Conservation (phyloP, 2,329 filamentous ascomycete genomes). For the Aureobasidium pullulans region DNA sequence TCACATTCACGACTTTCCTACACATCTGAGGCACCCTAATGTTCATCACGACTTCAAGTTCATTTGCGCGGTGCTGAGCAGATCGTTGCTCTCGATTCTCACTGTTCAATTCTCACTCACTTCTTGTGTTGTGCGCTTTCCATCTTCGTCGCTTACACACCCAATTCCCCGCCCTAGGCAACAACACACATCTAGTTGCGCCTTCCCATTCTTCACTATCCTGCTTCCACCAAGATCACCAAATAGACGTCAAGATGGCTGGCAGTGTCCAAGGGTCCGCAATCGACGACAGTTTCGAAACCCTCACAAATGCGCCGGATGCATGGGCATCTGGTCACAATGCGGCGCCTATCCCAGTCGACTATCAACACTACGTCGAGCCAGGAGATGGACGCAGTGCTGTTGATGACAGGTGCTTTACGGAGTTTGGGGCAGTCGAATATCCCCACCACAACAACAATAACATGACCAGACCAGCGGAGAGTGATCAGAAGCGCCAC, state of each 20-base stretch:
- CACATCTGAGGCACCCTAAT: not conserved
- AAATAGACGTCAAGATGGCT: not conserved
- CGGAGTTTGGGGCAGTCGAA: not conserved
- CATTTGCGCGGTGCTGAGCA: not conserved
- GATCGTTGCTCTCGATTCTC: no score
- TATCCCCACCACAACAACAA: not conserved
- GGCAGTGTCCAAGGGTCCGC: slow-evolving; percentile 6
- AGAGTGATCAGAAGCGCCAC: not conserved
- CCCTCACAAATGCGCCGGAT: slow-evolving; percentile 1
- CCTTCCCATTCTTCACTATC: not conserved
- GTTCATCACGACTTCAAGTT: not conserved
- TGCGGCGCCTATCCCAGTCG: not conserved
- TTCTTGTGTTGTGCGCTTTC: not conserved
- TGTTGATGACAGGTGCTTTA: slow-evolving; percentile 8
- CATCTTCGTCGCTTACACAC: not conserved
- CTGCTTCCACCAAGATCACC: not conserved
- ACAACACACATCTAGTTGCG: not conserved
- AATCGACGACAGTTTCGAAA: slow-evolving; percentile 12
- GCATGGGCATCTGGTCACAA: not conserved
- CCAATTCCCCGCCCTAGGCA: not conserved
- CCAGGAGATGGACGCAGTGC: slow-evolving; percentile 9
- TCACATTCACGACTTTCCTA: not conserved
- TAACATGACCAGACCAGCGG: not conserved
- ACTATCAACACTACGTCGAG: slow-evolving; percentile 9
- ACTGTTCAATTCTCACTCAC: not conserved